Evolutionary conservation across 768 basidiomycete genomes (phyloP), one percentile per base, ranked within the genome.

Genomic region (Pholiota microspora): DNA sequence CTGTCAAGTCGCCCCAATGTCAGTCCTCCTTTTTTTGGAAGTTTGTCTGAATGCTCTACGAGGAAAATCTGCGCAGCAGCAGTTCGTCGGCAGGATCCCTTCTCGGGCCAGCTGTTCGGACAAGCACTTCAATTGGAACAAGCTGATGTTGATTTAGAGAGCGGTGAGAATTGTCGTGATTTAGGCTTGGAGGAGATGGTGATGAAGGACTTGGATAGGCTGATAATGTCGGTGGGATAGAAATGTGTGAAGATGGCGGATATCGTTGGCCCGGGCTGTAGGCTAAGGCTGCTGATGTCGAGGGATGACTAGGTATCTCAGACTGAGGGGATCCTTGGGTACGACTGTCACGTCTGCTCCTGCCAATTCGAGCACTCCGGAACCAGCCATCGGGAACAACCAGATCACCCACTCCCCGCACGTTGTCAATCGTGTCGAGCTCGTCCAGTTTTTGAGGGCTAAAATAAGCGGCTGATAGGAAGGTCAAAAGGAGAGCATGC

Each of bases 341-440:
- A 35, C 79, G 74, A 71, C 77, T 71, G 63, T 82, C 77, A 59
- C 82, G 71, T 66, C 79, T 69, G 62, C 73, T 70, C 71, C 88
- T 89, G 58, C 80, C 83, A 50, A 85, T 77, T 46, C 89, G 84
- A 45, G 90, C 89, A 68, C 87, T 89, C 64, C 80, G 80, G 71
- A 91, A 92, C 78, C 85, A 84, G 15, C 87, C 88, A 29, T 88
- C 86, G 36, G 89, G 90, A 15, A 91, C 85, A 40, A 69, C 67
- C 16, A 85, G 71, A 67, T 87, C 82, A 36, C 84, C 83, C 56
- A 91, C 76, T 47, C 80, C 82, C 23, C 75, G 82, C 62, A 92
- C 80, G 47, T 76, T 79, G 67, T 90, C 88, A 47, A 92, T 82
- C 32, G 87, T 90, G 59, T 78, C 76, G 36, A 92, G 80, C 51